A percentile compares a stretch with the other conserved stretches of the same genome.
Evolutionary conservation across 2,329 filamentous ascomycete species (phyloP).

Genomic region (Ophiostoma sp.): DNA sequence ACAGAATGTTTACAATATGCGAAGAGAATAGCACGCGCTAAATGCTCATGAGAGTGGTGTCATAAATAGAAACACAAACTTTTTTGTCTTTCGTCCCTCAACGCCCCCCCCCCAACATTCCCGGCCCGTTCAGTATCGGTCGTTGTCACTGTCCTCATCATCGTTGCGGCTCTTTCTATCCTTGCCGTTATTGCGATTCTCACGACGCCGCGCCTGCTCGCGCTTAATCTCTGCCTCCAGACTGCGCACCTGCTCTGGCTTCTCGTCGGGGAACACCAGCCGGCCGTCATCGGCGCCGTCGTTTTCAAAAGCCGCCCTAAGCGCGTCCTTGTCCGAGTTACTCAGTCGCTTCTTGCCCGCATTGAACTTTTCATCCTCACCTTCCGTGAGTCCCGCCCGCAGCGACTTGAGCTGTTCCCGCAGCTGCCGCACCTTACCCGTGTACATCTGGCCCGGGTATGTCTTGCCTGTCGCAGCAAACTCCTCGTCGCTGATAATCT

Average conservation of each 20-base stretch:
- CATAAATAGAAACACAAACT: background rate
- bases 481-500: conserved; percentile 58
- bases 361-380: background rate
- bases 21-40: background rate
- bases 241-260: conserved; percentile 27
- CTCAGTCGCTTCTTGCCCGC: background rate
- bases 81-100: background rate
- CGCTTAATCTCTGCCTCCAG: conserved; percentile 32
- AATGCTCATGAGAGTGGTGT: conserved; percentile 18
- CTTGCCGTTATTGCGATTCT: background rate
- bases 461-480: conserved; percentile 50
- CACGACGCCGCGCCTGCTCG: background rate
- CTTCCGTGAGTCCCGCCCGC: conserved; percentile 40
- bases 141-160: background rate
- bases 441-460: conserved; percentile 56
- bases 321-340: background rate
- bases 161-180: background rate
- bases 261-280: conserved; percentile 34
- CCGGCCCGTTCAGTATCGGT: background rate
- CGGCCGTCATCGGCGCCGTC: background rate
- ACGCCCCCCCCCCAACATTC: too few relatives aligned
- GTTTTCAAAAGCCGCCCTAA: background rate
- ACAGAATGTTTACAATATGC: conserved; percentile 1
- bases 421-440: conserved; percentile 50
- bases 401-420: conserved; percentile 41